Evolutionary conservation across 768 basidiomycete genomes (phyloP).

Genomic region (Panaeolus papilionaceus): DNA sequence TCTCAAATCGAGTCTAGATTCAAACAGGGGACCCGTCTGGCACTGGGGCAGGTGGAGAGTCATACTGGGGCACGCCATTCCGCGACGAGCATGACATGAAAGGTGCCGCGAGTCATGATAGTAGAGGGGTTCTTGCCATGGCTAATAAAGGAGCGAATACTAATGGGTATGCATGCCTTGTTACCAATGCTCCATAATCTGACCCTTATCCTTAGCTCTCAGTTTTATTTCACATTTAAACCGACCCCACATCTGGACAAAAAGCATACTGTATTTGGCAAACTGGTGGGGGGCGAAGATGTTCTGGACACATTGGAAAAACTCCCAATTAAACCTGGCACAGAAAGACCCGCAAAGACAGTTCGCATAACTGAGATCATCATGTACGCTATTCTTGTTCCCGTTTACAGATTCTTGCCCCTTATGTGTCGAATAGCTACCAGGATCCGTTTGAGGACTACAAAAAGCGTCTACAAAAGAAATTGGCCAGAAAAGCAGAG

Average conservation of each 20-base stretch:
- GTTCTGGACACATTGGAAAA: constrained; percentile 86
- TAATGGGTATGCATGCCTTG: constrained; percentile 64
- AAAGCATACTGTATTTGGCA: constrained; percentile 97
- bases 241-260: constrained; percentile 86
- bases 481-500: constrained; percentile 65
- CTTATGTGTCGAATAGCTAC: constrained; percentile 53
- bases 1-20: constrained; percentile 54
- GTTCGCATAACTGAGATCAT: constrained; percentile 86
- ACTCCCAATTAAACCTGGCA: constrained; percentile 80
- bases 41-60: constrained; percentile 92
- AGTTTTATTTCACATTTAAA: constrained; percentile 93
- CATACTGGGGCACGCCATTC: constrained; percentile 95
- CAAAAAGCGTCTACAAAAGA: constrained; percentile 81
- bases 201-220: constrained; percentile 59
- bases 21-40: constrained; percentile 99
- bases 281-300: constrained; percentile 95
- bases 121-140: constrained; percentile 89
- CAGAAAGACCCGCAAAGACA: constrained; percentile 85
- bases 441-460: constrained; percentile 97
- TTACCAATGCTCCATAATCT: constrained; percentile 11
- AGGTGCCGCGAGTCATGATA: constrained; percentile 87
- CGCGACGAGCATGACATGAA: constrained; percentile 92
- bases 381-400: constrained; percentile 61
- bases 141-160: constrained; percentile 93
- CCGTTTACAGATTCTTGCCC: background rate